Evolutionary conservation across 768 basidiomycete genomes (phyloP), one percentile per base, ranked within the genome.

Genomic region (Amanita rimosa): DNA sequence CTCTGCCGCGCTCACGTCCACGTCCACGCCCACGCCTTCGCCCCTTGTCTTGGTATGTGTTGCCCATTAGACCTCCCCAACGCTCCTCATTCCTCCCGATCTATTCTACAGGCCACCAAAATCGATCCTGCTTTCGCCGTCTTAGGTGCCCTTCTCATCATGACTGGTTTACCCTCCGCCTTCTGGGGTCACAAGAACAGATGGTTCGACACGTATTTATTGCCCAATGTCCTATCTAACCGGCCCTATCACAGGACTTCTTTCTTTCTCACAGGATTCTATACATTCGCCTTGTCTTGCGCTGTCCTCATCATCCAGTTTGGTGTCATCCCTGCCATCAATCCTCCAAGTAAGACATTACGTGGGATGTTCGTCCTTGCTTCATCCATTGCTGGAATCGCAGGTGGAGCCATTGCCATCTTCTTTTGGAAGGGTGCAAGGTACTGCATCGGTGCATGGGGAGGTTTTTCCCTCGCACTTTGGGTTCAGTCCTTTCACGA

Each of bases 111-210:
- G 71, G 76, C 71, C 17, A 91, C 92, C 16, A 75, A 68, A 59
- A 68, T 95, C 33, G 87, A 91, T 58, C 88, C 89, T 22, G 92
- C 82, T 13, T 97, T 94, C 64, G 92, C 82, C 44, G 87, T 93
- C 26, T 74, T 93, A 13, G 94, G 94, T 41, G 86, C 78, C 4
- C 65, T 96, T 52, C 79, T 97, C 60, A 91, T 96, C 55, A 59
- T 96, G 43, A 91, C 88, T 7, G 94, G 94, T 41, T 69, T 94
- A 5, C 90, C 91, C 7, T 86, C 88, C 46, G 86, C 88, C 3
- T 90, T 91, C 56, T 83, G 88, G 67, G 94, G 94, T 17, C 91
- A 93, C 68, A 95, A 95, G 74, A 94, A 96, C 63, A 71, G 92
- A 74, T 95, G 94, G 92, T 31, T 31, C 9, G 31, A 31, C 86